phyloP scores from a whole-genome alignment of 2,329 filamentous ascomycete genomes.

The Grosmannia clavigera region DNA sequence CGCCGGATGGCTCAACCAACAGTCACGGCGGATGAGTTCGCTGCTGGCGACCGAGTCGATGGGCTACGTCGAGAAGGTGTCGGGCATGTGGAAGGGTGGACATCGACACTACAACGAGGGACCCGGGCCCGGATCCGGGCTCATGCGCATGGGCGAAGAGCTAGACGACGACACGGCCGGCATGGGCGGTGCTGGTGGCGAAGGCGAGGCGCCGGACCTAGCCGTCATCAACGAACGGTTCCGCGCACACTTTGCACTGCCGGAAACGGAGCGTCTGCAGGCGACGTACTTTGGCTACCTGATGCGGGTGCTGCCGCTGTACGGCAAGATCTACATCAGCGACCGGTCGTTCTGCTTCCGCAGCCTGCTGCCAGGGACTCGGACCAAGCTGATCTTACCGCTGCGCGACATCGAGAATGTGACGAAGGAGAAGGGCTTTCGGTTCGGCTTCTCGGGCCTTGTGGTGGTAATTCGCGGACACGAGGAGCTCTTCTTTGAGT shows the following conservation, averaged over 20 bases:
- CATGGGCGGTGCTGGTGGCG: constrained; percentile 32
- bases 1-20: constrained; percentile 68
- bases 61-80: constrained; percentile 93
- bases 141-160: constrained; percentile 36
- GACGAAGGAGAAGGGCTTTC: constrained; percentile 88
- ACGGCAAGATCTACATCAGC: constrained; percentile 94
- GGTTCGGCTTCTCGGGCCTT: constrained; percentile 80
- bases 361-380: constrained; percentile 75
- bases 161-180: constrained; percentile 34
- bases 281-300: constrained; percentile 89
- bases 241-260: constrained; percentile 80
- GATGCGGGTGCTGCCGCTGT: constrained; percentile 79
- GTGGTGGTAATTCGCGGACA: constrained; percentile 89
- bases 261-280: constrained; percentile 66
- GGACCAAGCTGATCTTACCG: constrained; percentile 85
- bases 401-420: constrained; percentile 86
- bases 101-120: constrained; percentile 73
- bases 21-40: constrained; percentile 69
- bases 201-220: not conserved
- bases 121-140: constrained; percentile 29
- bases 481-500: constrained; percentile 95
- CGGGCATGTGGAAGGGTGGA: constrained; percentile 90
- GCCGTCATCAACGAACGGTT: constrained; percentile 61
- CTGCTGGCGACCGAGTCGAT: constrained; percentile 82
- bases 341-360: constrained; percentile 83